Evolutionary conservation across 345 rosid genomes (phyloP), one percentile per base, ranked within the genome.

Genomic region (Turritis glabra): DNA sequence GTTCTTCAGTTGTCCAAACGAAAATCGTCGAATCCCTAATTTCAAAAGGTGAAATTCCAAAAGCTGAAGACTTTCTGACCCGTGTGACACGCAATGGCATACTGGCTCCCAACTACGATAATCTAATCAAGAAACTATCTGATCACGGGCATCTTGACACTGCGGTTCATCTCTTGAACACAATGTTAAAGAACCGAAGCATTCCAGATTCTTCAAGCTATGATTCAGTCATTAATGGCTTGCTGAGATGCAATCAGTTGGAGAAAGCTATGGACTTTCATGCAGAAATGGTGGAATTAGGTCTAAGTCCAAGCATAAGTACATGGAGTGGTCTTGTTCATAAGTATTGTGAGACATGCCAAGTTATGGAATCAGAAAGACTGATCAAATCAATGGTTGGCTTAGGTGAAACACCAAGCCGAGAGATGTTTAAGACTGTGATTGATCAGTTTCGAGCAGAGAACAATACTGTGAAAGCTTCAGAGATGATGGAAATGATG

Each of bases 401-500:
- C 29, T 60, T 77, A 5, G 88, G 89, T 3, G 88, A 85, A 78
- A 82, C 84, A 60, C 97, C 92, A 1, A 85, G 83, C 27, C 80
- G 59, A 59, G 78, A 74, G 68, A 89, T 89, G 88, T 93, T 82
- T 55, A 55, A 66, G 35, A 17, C 67, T 52, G 77, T 93, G 52
- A 85, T 87, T 68, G 74, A 83, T 55, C 64, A 84, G 67, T 83
- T 89, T 68, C 79, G 75, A 18, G 25, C 11, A 0, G 87, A 88
- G 78, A 90, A 86, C 50, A 86, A 89, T 79, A 71, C 80, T 0
- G 67, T 69, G 37, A 88, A 84, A 84, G 90, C 88, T 52, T 85
- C 84, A 5, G 86, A 88, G 69, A 74, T 93, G 25, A 53, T 89
- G 85, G 86, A 80, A 66, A 67, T 77, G 62, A 90, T 90, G 97